Percentiles rank a stretch among this genome's conserved stretches.
These are phyloP conservation scores for Sporopachydermia lactativora DNA, from an alignment of 805 yeast genomes.

Conservation along the genomic window DNA sequence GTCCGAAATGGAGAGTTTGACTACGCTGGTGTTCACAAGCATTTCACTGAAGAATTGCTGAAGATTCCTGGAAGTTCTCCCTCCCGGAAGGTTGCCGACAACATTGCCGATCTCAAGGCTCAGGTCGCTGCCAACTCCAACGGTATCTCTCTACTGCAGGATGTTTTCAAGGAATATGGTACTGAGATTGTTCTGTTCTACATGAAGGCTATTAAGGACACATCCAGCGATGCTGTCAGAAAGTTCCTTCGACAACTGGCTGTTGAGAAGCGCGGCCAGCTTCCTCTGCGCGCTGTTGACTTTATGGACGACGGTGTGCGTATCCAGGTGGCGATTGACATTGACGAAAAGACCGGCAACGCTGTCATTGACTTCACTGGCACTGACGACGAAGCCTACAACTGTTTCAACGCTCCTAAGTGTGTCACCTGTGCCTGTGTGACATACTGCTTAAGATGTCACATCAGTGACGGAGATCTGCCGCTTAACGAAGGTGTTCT, in stretches of 20 bases:
- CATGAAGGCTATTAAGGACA: slow-evolving; percentile 71
- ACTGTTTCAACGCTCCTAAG: slow-evolving; percentile 84
- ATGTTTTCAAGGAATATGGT: slow-evolving; percentile 49
- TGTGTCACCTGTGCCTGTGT: slow-evolving; percentile 86
- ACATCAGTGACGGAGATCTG: slow-evolving; percentile 67
- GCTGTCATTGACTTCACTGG: slow-evolving; percentile 78
- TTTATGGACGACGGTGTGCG: slow-evolving; percentile 72
- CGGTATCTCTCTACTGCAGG: slow-evolving; percentile 55
- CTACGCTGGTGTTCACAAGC: slow-evolving; percentile 47
- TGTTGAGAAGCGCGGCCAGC: slow-evolving; percentile 11
- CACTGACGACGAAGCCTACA: slow-evolving; percentile 77
- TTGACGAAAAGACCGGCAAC: slow-evolving; percentile 34
- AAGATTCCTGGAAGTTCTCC: slow-evolving; percentile 81
- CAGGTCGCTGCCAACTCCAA: slow-evolving; percentile 82
- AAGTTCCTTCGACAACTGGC: slow-evolving; percentile 32
- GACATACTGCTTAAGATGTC: slow-evolving; percentile 70
- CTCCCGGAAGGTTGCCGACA: slow-evolving; percentile 71
- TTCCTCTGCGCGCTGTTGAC: slow-evolving; percentile 39
- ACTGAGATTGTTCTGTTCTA: slow-evolving; percentile 46
- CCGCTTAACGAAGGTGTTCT: slow-evolving; percentile 93
- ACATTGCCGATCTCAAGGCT: slow-evolving; percentile 71
- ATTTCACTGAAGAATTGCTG: slow-evolving; percentile 63
- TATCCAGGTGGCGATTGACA: slow-evolving; percentile 40
- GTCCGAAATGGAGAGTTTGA: slow-evolving; percentile 64
- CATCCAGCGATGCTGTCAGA: slow-evolving; percentile 64